Conservation (phyloP, 1,284 basidiomycete genomes). For the Acaromyces ingoldii region DNA sequence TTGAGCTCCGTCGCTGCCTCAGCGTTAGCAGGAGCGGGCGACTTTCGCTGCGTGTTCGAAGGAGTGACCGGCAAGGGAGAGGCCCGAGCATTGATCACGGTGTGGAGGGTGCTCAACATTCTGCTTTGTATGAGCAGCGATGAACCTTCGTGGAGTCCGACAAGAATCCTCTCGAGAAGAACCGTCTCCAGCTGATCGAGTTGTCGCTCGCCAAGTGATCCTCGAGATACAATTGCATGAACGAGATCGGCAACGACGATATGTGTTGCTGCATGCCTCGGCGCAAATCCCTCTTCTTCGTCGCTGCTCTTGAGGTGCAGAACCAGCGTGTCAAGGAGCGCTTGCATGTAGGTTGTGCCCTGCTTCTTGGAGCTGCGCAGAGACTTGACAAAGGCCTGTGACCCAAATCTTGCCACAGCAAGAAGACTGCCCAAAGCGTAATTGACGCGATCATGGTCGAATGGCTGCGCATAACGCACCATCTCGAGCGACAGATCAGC, state of each 20-base stretch:
- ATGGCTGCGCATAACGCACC: constrained; percentile 66
- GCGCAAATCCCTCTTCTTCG: too few species aligned
- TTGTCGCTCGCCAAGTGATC: constrained; percentile 63
- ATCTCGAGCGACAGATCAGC: constrained; percentile 51
- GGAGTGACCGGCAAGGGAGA: too few species aligned
- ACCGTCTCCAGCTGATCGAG: constrained; percentile 60
- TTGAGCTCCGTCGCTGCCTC: background rate
- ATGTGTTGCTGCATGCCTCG: constrained; percentile 59
- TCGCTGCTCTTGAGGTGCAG: constrained; percentile 8
- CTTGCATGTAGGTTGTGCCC: background rate
- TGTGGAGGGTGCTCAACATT: constrained; percentile 82
- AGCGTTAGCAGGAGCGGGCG: too few species aligned
- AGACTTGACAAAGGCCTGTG: constrained; percentile 66
- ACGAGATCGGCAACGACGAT: constrained; percentile 72
- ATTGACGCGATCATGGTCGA: constrained; percentile 69
- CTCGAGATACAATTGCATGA: constrained; percentile 72
- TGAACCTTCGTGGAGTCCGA: constrained; percentile 60
- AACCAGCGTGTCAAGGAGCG: constrained; percentile 18
- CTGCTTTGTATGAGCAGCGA: constrained; percentile 61
- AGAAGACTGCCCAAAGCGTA: constrained; percentile 68
- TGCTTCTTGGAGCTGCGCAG: constrained; percentile 6
- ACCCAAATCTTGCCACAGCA: constrained; percentile 76
- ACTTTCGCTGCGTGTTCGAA: background rate
- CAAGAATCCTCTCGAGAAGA: constrained; percentile 70
- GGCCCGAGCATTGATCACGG: constrained; percentile 54